Evolutionary conservation across 2,329 filamentous ascomycete genomes (phyloP), one percentile per base, ranked within the genome.

Genomic region (Fusarium coicis): DNA sequence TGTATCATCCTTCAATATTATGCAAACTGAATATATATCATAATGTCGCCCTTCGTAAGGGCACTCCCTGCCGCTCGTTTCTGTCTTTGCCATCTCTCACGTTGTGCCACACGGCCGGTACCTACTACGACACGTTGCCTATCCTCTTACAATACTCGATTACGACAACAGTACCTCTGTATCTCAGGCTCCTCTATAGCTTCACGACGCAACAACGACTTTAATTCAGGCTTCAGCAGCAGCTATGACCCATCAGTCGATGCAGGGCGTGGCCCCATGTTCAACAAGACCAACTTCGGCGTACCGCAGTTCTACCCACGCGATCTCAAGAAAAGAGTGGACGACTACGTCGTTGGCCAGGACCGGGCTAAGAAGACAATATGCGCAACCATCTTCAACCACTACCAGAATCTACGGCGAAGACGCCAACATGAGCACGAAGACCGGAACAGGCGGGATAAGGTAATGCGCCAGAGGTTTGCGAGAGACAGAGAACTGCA

Each of bases 301-400:
- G 89, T 91, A 21, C 89, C 90, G 5, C 85, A 88, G 57, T 90
- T 92, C 79, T 92, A 92, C 61, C 90, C 90, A 5, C 85, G 88
- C 65, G 87, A 90, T 76, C 87, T 99, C 77, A 98, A 98, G 85
- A 91, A 94, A 79, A 93, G 96, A 78, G 90, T 98, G 37, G 96
- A 99, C 80, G 93, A 96, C 79, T 99, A 97, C 80, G 96, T 99
- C 4, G 96, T 99, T 8, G 96, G 96, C 44, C 96, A 99, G 82
- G 94, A 98, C 74, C 91, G 94, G 67, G 95, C 96, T 21, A 96
- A 99, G 87, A 97, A 97, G 82, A 93, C 95, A 19, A 91, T 98
- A 72, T 96, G 94, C 73, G 92, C 96, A 7, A 95, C 96, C 11
- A 93, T 99, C 34, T 98, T 97, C 85, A 98, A 98, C 79, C 96